Evolutionary conservation across 1,284 basidiomycete genomes (phyloP), one percentile per base, ranked within the genome.

Genomic region (Sanguinoderma infundibulare): DNA sequence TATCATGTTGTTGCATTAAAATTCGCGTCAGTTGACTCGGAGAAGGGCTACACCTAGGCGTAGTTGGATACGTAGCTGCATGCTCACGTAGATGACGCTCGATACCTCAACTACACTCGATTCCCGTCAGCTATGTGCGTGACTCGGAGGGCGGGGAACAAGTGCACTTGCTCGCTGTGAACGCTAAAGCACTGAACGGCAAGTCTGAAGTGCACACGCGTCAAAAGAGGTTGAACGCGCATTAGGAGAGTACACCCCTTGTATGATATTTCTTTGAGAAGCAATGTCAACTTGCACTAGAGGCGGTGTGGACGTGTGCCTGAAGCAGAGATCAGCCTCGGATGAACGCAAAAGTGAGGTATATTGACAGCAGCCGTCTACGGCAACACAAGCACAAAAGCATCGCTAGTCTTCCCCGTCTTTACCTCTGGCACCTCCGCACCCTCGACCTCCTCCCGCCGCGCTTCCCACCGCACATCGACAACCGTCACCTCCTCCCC

Each of bases 401-500:
- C 64, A 24, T 61, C 62, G 6, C 51, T 51, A 1, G 46, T 40
- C 42, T 53, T 59, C 35, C 26, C 44, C 0, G 56, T 10, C 55
- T 20, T 39, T 35, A 49, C 36, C 65, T 22, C 24, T n/a, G 9
- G 50, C n/a, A 30, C 47, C 2, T 53, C 51, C 58, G 28, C 63
- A 26, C 60, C 64, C 47, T 60, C 57, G 14, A 30, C 59, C 12
- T 39, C 26, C 49, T 60, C 65, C 12, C 28, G 39, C 30, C 66
- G 44, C 22, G 55, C 65, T 22, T 70, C 69, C 63, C 63, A 66
- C 34, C 69, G 26, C n/a, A 83, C 72, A 71, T 89, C 84, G 12
- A 89, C 75, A 30, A 89, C 76, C 60, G 75, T 79, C 42, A 89
- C 81, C 14, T 71, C 66, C 35, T 86, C 82, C 7, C 81, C 84